A percentile compares a stretch with the other conserved stretches of the same genome.
Conservation (phyloP, 257 asterid species). For the Cordia subcordata region DNA sequence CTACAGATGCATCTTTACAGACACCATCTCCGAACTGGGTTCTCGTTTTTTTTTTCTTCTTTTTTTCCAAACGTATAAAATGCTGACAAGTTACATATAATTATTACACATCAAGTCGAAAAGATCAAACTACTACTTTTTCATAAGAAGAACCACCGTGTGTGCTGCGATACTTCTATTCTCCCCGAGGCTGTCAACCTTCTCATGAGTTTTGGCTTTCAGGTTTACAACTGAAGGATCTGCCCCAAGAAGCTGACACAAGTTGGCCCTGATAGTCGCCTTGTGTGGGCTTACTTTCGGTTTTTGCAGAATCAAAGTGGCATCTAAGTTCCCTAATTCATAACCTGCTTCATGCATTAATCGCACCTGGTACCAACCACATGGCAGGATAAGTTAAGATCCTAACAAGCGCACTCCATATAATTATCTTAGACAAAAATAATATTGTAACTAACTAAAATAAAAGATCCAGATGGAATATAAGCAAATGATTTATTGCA, state of each 20-base stretch:
- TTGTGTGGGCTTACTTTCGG: conserved; percentile 96
- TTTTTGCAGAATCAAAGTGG: conserved; percentile 88
- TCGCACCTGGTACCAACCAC: conserved; percentile 55
- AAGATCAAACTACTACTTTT: conserved; percentile 22
- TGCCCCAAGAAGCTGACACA: conserved; percentile 75
- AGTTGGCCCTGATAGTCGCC: conserved; percentile 69
- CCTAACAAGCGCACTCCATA: no score
- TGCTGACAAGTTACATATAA: no score
- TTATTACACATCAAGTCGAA: no score
- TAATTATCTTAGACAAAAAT: no score
- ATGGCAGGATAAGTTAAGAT: background rate
- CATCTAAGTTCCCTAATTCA: conserved; percentile 81
- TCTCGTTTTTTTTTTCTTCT: no score
- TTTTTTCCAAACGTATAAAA: no score
- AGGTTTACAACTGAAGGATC: conserved; percentile 79
- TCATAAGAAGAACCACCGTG: conserved; percentile 84
- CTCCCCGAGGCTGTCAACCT: conserved; percentile 96
- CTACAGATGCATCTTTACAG: no score
- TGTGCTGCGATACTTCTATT: conserved; percentile 96
- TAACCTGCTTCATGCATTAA: conserved; percentile 93
- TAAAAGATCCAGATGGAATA: background rate
- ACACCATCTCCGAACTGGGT: no score
- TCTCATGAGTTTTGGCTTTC: conserved; percentile 96
- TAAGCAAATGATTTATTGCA: no score
- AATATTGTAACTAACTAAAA: background rate